These are phyloP conservation scores for Aureobasidium sp. DNA, from an alignment of 2,329 filamentous ascomycete genomes.

Conservation along the genomic window DNA sequence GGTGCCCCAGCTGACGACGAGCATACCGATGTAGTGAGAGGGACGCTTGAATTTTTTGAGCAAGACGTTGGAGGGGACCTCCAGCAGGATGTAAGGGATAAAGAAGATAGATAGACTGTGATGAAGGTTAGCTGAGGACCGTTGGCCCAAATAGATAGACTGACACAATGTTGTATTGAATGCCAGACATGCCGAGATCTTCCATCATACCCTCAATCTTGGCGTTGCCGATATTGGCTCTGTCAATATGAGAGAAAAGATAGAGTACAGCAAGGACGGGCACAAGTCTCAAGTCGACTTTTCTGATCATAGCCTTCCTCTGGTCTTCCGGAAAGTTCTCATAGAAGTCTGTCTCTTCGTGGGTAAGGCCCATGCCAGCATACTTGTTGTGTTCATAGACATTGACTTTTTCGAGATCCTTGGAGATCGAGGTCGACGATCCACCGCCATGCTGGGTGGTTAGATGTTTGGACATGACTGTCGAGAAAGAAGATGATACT, in stretches of 20 bases:
- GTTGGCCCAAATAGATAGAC: constrained; percentile 14
- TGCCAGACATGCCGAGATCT: constrained; percentile 54
- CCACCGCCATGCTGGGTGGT: not conserved
- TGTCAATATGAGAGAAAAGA: constrained; percentile 66
- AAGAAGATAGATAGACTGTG: constrained; percentile 23
- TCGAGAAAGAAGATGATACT: not conserved
- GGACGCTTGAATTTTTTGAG: constrained; percentile 19
- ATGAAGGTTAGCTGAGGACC: constrained; percentile 17
- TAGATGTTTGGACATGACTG: not conserved
- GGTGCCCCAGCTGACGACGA: constrained; percentile 22
- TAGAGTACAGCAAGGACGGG: constrained; percentile 63
- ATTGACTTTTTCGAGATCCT: constrained; percentile 17
- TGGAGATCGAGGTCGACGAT: constrained; percentile 16
- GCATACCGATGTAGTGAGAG: constrained; percentile 19
- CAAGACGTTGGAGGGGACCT: constrained; percentile 20
- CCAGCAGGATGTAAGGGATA: constrained; percentile 23
- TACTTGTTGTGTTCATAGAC: constrained; percentile 15
- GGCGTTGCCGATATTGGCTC: constrained; percentile 66
- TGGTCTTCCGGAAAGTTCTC: constrained; percentile 15
- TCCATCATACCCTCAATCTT: constrained; percentile 48
- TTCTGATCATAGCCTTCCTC: constrained; percentile 46
- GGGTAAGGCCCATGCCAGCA: constrained; percentile 18
- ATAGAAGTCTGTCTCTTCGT: constrained; percentile 20
- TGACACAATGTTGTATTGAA: constrained; percentile 51
- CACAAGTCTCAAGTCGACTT: constrained; percentile 56